Evolutionary conservation across 179 eudicot genomes (phyloP), one percentile per base, ranked within the genome.

Genomic region (Spergularia azorica): DNA sequence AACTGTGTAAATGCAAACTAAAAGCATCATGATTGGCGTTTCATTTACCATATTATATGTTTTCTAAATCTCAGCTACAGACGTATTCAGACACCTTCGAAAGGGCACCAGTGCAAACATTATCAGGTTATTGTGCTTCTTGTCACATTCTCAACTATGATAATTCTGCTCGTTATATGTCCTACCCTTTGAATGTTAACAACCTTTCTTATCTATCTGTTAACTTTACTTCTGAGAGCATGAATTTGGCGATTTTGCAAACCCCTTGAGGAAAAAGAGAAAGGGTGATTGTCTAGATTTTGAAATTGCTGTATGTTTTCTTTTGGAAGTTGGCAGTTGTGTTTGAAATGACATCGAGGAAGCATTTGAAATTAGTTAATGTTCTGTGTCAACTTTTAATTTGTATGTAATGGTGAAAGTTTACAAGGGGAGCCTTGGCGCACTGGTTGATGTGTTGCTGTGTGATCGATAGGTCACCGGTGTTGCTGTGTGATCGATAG

Each of bases 31-130:
- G 46, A 51, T 55, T 48, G 39, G 20, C 50, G 70, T 16, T 48
- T 60, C 15, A 38, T 65, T 71, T 54, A 9, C 58, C 46, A 36
- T 46, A 76, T 17, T 15, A 3, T 21, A 54, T 64, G 39, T 55
- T 13, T 70, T 75, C 52, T 13, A 2, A 14, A 12, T 61, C 60
- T 80, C 97, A 95, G 99, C 83, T 87, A 86, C 76, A 86, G 9
- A 81, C 94, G 95, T 75, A 90, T 95, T 32, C 84, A 69, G 73
- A 87, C 81, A 46, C 99, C 99, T 64, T 94, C 88, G 17, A 95
- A 95, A 84, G 99, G 99, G 76, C 88, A 83, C 79, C 76, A 76
- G 48, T 95, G 99, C 88, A 95, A 90, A 71, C 99, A 95, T 84
- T 88, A 80, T 80, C 99, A 93, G 95, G 99, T 93, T 54, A 84